phyloP scores from a whole-genome alignment of 331 rosid genomes.

The Stylosanthes scabra region DNA sequence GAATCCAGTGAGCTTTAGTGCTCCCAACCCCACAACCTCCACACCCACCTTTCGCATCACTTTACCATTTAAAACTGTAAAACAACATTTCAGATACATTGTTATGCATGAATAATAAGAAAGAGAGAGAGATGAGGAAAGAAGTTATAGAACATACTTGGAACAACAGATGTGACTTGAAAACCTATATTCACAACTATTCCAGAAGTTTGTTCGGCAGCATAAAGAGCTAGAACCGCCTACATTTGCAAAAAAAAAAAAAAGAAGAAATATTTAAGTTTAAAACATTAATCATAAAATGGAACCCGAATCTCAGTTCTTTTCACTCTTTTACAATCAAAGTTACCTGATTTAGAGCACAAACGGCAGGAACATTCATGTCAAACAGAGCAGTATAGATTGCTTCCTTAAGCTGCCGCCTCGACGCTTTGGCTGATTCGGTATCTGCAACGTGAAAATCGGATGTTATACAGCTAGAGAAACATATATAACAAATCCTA shows the following conservation, averaged over 20 bases:
- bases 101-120: background rate
- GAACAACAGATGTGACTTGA: conserved; percentile 81
- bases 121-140: background rate
- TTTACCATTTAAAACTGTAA: conserved; percentile 74
- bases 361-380: conserved; percentile 90
- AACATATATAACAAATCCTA: background rate
- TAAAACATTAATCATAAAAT: conserved; percentile 3
- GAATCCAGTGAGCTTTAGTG: conserved; percentile 75
- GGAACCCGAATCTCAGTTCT: background rate
- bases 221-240: conserved; percentile 83
- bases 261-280: conserved; percentile 12
- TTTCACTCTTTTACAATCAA: background rate
- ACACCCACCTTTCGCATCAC: conserved; percentile 88
- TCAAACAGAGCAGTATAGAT: conserved; percentile 68
- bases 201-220: conserved; percentile 78
- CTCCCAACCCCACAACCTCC: conserved; percentile 88
- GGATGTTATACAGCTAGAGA: conserved; percentile 11
- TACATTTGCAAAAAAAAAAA: conserved; percentile 40
- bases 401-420: conserved; percentile 87
- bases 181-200: conserved; percentile 85
- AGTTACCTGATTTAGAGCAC: conserved; percentile 87
- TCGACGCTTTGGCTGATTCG: conserved; percentile 85
- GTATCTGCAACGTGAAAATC: conserved; percentile 59
- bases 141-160: conserved; percentile 60
- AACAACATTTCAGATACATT: background rate